Conservation (phyloP, 2,329 filamentous ascomycete species). For the Aspergillus versicolor region DNA sequence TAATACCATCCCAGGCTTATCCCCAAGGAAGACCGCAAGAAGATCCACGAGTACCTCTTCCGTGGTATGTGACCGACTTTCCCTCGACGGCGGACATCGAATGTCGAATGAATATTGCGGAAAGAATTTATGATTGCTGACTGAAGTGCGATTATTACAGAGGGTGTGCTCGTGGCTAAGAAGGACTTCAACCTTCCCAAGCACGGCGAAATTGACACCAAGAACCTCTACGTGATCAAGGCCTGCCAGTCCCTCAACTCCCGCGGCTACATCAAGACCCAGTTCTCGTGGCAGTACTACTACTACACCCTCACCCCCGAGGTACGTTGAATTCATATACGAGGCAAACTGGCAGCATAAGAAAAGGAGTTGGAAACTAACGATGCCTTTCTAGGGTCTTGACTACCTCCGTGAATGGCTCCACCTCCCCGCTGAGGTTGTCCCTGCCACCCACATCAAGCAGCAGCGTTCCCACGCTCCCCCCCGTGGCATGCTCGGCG, state of each 20-base stretch:
- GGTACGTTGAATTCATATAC: constrained; percentile 20
- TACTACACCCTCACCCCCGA: constrained; percentile 99
- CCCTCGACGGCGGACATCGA: constrained; percentile 7
- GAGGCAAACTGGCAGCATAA: not conserved
- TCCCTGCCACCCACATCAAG: constrained; percentile 99
- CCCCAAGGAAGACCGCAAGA: constrained; percentile 99
- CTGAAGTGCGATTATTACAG: constrained; percentile 33
- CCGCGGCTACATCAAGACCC: constrained; percentile 98
- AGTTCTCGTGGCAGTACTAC: constrained; percentile 99
- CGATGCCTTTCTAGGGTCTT: constrained; percentile 62
- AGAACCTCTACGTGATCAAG: constrained; percentile 99
- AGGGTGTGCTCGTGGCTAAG: constrained; percentile 90
- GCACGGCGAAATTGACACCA: constrained; percentile 97
- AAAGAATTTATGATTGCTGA: constrained; percentile 14
- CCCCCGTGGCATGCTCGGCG: constrained; percentile 96
- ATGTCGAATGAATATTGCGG: not conserved
- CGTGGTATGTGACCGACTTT: constrained; percentile 59
- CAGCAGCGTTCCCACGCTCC: constrained; percentile 98
- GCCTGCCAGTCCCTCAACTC: constrained; percentile 97
- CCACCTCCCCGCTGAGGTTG: constrained; percentile 98
- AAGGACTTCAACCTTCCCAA: constrained; percentile 99
- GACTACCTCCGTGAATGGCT: constrained; percentile 99
- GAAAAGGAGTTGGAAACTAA: not conserved
- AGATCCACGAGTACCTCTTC: constrained; percentile 99
- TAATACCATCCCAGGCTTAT: constrained; percentile 70